phyloP scores from a whole-genome alignment of 441 rosid species.

The Breynia disticha region DNA sequence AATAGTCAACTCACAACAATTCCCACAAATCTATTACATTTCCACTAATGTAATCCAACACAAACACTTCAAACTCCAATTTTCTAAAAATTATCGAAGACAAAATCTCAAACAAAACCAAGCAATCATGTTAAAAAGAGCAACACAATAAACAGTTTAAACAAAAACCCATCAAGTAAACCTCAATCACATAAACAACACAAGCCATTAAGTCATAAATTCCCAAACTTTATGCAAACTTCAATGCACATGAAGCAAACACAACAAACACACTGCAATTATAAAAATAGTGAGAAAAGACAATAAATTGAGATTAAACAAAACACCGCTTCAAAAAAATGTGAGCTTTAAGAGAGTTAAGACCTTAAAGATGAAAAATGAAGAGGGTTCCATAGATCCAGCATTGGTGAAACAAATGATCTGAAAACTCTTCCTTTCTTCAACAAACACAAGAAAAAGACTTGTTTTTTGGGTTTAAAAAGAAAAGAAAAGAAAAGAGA shows the following conservation, averaged over 20 bases:
- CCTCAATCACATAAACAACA: neutral
- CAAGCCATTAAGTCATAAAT: too few relatives aligned
- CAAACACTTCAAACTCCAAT: too few relatives aligned
- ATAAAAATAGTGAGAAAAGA: too few relatives aligned
- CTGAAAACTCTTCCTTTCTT: slow-evolving; percentile 18
- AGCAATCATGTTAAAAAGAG: slow-evolving; percentile 7
- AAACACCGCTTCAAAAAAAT: neutral
- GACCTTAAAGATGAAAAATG: slow-evolving; percentile 21
- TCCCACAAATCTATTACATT: too few relatives aligned
- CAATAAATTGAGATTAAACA: neutral
- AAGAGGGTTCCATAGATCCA: slow-evolving; percentile 33
- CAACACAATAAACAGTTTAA: neutral
- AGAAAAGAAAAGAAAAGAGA: slow-evolving; percentile 1
- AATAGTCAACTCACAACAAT: too few relatives aligned
- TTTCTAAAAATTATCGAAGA: too few relatives aligned
- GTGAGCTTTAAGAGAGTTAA: neutral
- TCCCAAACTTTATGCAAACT: too few relatives aligned
- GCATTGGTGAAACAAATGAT: slow-evolving; percentile 20
- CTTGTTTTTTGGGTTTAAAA: too few relatives aligned
- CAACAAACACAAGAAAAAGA: neutral
- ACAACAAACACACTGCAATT: too few relatives aligned
- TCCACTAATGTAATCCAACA: too few relatives aligned
- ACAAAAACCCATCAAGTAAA: neutral
- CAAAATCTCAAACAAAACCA: neutral
- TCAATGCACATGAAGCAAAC: too few relatives aligned